Base-by-base conservation (phyloP, 345 rosid species). In the Eucalyptus camaldulensis region DNA sequence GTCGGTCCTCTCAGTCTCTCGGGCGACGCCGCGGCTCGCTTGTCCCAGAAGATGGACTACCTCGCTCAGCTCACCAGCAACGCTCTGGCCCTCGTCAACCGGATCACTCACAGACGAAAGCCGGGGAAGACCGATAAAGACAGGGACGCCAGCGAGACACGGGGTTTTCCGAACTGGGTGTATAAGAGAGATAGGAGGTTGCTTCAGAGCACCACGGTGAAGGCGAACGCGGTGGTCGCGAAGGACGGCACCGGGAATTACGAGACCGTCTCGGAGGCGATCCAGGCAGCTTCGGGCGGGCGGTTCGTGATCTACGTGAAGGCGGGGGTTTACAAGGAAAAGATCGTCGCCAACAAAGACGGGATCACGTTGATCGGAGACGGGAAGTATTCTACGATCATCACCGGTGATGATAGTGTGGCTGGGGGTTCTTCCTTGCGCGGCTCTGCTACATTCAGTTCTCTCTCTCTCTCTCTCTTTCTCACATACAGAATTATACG, bases 191-290 rank as follows among this genome's bases (percentile, higher is more conserved):
- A 93, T 21, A 87, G 99, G 45, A 95, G 89, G 86, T 87, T 95
- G 65, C 94, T 97, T 21, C 92, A 88, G 88, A 9, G 49, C 62
- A 13, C 33, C 19, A 13, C 33, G 16, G 86, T 86, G 22, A 45
- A 89, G 62, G 86, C 89, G 15, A 92, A 92, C 85, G 94, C 93
- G 8, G 93, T 96, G 87, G 99, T 97, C 10, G 95, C 99, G 2
- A 92, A 96, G 91, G 99, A 97, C 81, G 99, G 98, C n/a, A 90
- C 97, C 1, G 99, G 99, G 10, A 92, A 96, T 90, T 97, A 94
- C 87, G 45, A 15, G 27, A 96, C 97, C 1, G 90, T 97, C 21
- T 90, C 94, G 47, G 99, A 92, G 58, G 99, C 99, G 15, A 93
- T 97, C 10, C 80, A 81, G 3, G 96, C 97, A 29, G 96, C 99